Base-by-base conservation (phyloP, 768 basidiomycete species). In the Podaxis pistillaris region DNA sequence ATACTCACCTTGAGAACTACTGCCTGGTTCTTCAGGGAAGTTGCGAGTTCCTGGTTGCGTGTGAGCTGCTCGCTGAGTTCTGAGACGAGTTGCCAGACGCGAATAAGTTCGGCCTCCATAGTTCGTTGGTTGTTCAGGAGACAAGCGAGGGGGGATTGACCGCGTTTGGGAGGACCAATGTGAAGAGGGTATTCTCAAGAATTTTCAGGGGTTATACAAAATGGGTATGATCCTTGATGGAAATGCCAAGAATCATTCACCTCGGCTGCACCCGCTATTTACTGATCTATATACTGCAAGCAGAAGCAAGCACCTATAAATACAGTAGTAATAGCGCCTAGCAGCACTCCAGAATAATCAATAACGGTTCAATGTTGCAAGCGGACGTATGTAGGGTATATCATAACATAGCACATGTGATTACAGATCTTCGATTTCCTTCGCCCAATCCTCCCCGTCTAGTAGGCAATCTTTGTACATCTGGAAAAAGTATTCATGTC, bases 51-150 rank as follows among this genome's bases (percentile, higher is more conserved):
- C 58, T 92, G 85, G 75, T 97, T 98, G 67, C 86, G 86, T 1
- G 84, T 80, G 56, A 96, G 85, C 76, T 94, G 93, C 37, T 92
- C 89, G 69, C 87, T 86, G 69, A 95, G 85, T 69, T 95, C 94
- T 63, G 86, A 82, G 2, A 95, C 81, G 66, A 95, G 82, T 63
- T 87, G 84, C 88, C 90, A 93, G 54, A 91, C 84, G 24, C 89
- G 82, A 49, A 89, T 70, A 56, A 93, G 82, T 56, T 93, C 93
- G 66, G 72, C 79, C 66, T 91, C 90, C 84, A 89, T 85, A 71
- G 65, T 64, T 52, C 17, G 38, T 3, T 13, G 57, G 64, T 47
- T 17, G 59, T 36, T 3, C 15, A 54, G 30, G 33, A 33, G 67
- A 41, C 22, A 17, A 47, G 49, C 28, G 19, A 30, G 36, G 49